These are phyloP conservation scores for Carex littledalei DNA, from an alignment of 176 grass and related monocot species.

Conservation along the genomic window DNA sequence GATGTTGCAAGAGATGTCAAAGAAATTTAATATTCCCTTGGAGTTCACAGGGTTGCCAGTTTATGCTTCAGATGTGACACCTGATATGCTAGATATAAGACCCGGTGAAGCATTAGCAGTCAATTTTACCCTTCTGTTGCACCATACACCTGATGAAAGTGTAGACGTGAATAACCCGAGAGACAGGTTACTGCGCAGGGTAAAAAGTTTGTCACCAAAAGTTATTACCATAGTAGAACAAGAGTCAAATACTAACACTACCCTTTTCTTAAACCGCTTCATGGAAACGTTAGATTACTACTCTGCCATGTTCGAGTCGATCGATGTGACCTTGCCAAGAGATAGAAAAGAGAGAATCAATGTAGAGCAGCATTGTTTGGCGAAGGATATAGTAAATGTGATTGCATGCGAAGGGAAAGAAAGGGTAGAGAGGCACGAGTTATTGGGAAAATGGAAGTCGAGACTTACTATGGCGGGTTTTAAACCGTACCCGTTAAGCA, in stretches of 20 bases:
- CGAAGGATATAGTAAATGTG: conserved; percentile 96
- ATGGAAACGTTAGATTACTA: conserved; percentile 86
- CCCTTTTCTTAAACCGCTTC: conserved; percentile 78
- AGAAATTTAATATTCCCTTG: conserved; percentile 84
- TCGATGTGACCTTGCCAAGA: conserved; percentile 54
- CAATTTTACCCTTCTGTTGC: conserved; percentile 88
- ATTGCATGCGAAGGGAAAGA: conserved; percentile 90
- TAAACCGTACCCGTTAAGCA: conserved; percentile 71
- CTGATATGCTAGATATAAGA: conserved; percentile 74
- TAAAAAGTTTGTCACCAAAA: conserved; percentile 82
- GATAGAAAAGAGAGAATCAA: conserved; percentile 80
- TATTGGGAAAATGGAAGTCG: conserved; percentile 91
- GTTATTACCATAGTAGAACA: conserved; percentile 92
- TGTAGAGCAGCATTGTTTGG: conserved; percentile 91
- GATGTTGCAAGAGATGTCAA: conserved; percentile 74
- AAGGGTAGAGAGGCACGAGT: conserved; percentile 80
- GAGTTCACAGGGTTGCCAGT: conserved; percentile 61
- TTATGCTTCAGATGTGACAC: conserved; percentile 52
- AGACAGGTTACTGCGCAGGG: conserved; percentile 88
- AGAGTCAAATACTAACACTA: conserved; percentile 95
- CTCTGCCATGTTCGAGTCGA: conserved; percentile 88
- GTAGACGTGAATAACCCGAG: conserved; percentile 85
- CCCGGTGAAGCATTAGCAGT: conserved; percentile 79
- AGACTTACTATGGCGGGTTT: conserved; percentile 96
- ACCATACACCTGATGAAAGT: conserved; percentile 86